Conservation (phyloP, 768 basidiomycete species). For the Cubamyces sp. region DNA sequence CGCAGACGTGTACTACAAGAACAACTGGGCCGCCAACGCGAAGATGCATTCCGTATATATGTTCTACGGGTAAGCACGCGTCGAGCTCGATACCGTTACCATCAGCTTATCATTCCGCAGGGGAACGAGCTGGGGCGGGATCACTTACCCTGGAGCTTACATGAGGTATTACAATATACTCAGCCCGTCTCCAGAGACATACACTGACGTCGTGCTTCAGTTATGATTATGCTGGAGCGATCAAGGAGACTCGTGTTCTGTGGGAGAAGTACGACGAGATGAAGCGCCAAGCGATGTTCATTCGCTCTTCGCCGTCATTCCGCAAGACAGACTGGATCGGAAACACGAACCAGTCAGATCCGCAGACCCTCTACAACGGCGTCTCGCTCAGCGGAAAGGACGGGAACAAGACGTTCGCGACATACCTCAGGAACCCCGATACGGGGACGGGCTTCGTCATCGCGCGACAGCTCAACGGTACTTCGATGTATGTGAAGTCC, state of each 20-base stretch:
- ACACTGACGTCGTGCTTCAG: constrained; percentile 42
- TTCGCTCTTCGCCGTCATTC: constrained; percentile 78
- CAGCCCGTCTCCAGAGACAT: too few species aligned
- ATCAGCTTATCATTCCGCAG: constrained; percentile 40
- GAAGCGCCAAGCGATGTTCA: constrained; percentile 77
- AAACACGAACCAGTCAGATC: constrained; percentile 55
- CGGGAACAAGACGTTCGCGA: constrained; percentile 56
- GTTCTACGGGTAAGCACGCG: constrained; percentile 65
- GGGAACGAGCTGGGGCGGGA: constrained; percentile 83
- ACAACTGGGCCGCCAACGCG: constrained; percentile 80
- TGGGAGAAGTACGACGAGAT: constrained; percentile 76
- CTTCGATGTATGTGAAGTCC: constrained; percentile 55
- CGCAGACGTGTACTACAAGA: constrained; percentile 76
- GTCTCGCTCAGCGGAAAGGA: constrained; percentile 41
- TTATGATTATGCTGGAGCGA: constrained; percentile 81
- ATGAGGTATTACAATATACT: constrained; percentile 55
- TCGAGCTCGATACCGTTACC: neutral
- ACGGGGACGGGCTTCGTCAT: constrained; percentile 70
- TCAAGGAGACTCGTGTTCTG: constrained; percentile 68
- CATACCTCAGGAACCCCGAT: constrained; percentile 70
- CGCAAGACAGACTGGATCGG: constrained; percentile 79
- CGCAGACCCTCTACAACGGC: constrained; percentile 10
- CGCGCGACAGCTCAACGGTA: constrained; percentile 66
- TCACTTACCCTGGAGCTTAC: constrained; percentile 79
- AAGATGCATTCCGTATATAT: constrained; percentile 87